phyloP scores from a whole-genome alignment of 164 flowering plant species.

The Akebia trifoliata region DNA sequence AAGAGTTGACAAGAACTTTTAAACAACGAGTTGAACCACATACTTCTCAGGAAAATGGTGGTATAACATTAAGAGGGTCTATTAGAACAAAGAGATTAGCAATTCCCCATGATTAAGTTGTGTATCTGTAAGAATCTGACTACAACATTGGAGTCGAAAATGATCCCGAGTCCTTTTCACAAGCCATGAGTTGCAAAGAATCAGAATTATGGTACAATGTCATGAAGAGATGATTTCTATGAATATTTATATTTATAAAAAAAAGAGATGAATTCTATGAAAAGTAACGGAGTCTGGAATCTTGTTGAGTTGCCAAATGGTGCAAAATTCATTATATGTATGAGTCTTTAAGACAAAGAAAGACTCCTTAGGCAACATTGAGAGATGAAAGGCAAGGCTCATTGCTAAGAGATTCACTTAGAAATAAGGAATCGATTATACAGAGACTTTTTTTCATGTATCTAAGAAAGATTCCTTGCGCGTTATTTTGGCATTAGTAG shows the following conservation, averaged over 20 bases:
- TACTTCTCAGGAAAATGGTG: neutral
- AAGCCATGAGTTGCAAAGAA: too few species aligned
- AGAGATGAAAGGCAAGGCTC: slow-evolving; percentile 9
- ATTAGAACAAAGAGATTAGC: too few species aligned
- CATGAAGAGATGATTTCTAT: too few species aligned
- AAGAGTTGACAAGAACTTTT: neutral
- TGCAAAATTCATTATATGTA: slow-evolving; percentile 9
- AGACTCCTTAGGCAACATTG: slow-evolving; percentile 15
- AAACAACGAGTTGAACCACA: slow-evolving; percentile 7
- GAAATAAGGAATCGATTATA: slow-evolving; percentile 18
- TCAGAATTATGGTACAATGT: slow-evolving; percentile 9
- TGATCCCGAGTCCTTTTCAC: too few species aligned
- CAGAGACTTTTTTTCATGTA: slow-evolving; percentile 18
- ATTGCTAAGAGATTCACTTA: slow-evolving; percentile 5
- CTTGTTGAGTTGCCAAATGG: slow-evolving; percentile 14
- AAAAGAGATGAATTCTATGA: slow-evolving; percentile 5
- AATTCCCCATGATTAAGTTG: too few species aligned
- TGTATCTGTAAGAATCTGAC: too few species aligned
- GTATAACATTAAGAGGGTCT: too few species aligned
- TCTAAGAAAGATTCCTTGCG: slow-evolving; percentile 8
- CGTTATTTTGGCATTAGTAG: slow-evolving; percentile 8
- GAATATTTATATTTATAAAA: too few species aligned
- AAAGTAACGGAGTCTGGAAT: slow-evolving; percentile 3
- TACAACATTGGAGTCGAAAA: too few species aligned
- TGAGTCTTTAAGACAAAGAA: slow-evolving; percentile 1